Evolutionary conservation across 352 stramenopile species (phyloP).

Genomic region (Globisporangium apiculatum): DNA sequence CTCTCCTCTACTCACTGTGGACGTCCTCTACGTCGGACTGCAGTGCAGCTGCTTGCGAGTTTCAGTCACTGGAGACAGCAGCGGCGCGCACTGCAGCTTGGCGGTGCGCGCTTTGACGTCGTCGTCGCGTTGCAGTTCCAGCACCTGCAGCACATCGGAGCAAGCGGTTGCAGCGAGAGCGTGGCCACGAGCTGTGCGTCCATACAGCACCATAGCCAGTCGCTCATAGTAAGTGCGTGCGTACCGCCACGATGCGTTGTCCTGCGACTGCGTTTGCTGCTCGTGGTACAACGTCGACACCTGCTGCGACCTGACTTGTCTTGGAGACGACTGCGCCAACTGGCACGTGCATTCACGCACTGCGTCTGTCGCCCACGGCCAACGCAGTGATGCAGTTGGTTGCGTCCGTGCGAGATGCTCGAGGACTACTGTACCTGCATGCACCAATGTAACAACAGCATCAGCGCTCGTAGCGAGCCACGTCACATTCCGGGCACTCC

Average conservation of each 20-base stretch:
- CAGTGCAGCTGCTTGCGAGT: too few relatives aligned
- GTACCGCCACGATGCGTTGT: not conserved
- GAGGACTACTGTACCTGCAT: too few relatives aligned
- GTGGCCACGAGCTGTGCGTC: not conserved
- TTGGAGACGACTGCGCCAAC: too few relatives aligned
- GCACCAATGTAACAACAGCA: too few relatives aligned
- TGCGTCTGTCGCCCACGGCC: too few relatives aligned
- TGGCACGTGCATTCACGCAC: too few relatives aligned
- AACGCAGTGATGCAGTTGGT: too few relatives aligned
- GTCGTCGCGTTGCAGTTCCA: constrained; percentile 7
- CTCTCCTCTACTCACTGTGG: too few relatives aligned
- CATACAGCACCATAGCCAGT: not conserved
- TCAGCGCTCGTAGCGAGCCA: too few relatives aligned
- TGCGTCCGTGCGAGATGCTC: too few relatives aligned
- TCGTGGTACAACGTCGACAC: not conserved
- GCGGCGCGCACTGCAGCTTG: not conserved
- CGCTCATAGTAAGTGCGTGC: not conserved
- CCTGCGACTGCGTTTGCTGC: not conserved
- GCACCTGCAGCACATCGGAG: not conserved
- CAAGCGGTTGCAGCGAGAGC: not conserved
- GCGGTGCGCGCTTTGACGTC: constrained; percentile 3
- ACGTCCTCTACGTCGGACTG: not conserved
- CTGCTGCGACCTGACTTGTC: too few relatives aligned
- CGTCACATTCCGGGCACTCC: too few relatives aligned
- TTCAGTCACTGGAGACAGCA: not conserved